Conservation (phyloP, 208 protist species). For the Wallacemonas rigidus region DNA sequence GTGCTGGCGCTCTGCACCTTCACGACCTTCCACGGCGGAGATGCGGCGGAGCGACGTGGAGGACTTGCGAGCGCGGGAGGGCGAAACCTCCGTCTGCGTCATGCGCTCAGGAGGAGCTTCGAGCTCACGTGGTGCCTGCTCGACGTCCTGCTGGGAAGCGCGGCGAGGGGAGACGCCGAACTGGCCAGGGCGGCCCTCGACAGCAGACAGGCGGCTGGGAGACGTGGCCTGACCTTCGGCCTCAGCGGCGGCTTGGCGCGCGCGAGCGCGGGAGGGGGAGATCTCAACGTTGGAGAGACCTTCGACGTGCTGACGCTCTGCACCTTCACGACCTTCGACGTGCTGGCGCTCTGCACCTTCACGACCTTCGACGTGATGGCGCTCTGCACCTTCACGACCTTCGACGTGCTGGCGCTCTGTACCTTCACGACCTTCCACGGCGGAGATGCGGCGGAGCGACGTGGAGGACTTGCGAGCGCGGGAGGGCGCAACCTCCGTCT, state of each 20-base stretch:
- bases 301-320: too few species aligned
- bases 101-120: not conserved
- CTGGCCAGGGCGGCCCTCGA: constrained; percentile 11
- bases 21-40: constrained; percentile 7
- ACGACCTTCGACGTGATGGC: constrained; percentile 4
- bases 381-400: not conserved
- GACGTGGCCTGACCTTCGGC: not conserved
- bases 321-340: not conserved
- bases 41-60: constrained; percentile 13
- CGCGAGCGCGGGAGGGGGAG: constrained; percentile 16
- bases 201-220: constrained; percentile 7
- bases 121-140: not conserved
- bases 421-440: not conserved
- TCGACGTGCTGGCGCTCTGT: constrained; percentile 3
- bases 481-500: constrained; percentile 5
- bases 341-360: not conserved
- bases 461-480: constrained; percentile 16
- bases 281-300: constrained; percentile 16
- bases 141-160: constrained; percentile 4
- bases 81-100: constrained; percentile 8
- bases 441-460: constrained; percentile 13
- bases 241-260: not conserved
- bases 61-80: constrained; percentile 15
- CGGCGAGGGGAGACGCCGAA: constrained; percentile 5
- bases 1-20: not conserved